Base-by-base conservation (phyloP, 169 alveolate species). In the Cryptosporidium felis region DNA sequence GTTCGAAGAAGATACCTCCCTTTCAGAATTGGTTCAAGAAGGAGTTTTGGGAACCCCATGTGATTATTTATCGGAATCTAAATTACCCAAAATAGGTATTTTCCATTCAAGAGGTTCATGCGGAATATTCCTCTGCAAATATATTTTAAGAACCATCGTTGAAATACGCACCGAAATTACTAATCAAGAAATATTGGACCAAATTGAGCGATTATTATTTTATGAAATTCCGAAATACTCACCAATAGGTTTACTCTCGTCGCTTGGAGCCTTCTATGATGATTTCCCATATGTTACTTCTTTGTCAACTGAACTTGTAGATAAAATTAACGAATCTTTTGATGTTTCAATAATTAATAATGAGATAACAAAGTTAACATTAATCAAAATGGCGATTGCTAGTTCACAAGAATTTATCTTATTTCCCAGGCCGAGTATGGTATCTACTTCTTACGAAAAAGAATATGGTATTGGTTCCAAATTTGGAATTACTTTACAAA, bases 151-250 rank as follows among this genome's bases (percentile, higher is more conserved):
- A 40, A 32, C 26, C 5, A 42, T 74, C 21, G 28, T 74, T 49
- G 18, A 16, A 36, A 1, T 74, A 36, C 21, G 12, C 56, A 74
- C 32, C 40, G 40, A 59, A 16, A 41, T 74, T 18, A 56, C 36
- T 49, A 40, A 74, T 41, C 60, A 74, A 21, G 41, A 56, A 42
- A 5, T 74, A 53, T 28, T 49, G 1, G 85, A 53, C 10, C 56
- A 26, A 23, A 32, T 74, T 16, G 30, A 74, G 1, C 32, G 56
- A 53, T 67, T 74, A 14, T 18, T 74, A 23, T 53, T 74, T 53
- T 74, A 47, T 32, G 85, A 74, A 32, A 36, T 56, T 14, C 85
- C 85, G 18, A 74, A 32, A 53, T 74, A 74, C 40, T 49, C 85
- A 5, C 85, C 85, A 0, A 56, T 74, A 5, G 85, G 85, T 12